Evolutionary conservation across 31 red algal species (phyloP).

Genomic region (Asparagopsis taxiformis): DNA sequence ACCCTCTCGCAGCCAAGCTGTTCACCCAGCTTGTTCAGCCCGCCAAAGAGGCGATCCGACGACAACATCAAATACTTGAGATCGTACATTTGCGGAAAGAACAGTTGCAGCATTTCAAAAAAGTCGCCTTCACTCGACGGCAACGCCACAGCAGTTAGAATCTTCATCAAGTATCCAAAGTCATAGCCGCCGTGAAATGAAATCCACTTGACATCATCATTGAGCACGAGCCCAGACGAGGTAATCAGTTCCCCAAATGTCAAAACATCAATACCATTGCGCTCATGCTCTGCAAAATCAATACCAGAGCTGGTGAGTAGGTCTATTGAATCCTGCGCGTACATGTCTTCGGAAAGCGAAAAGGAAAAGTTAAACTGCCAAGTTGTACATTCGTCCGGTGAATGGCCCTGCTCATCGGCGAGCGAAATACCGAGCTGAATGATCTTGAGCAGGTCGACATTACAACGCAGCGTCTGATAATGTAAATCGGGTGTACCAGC

Average conservation of each 20-base stretch:
- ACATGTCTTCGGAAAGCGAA: constrained; percentile 67
- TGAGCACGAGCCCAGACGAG: constrained; percentile 79
- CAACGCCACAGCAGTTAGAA: constrained; percentile 65
- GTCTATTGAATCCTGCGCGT: constrained; percentile 87
- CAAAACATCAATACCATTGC: constrained; percentile 77
- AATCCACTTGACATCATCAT: constrained; percentile 79
- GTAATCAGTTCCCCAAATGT: constrained; percentile 88
- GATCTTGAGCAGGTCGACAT: constrained; percentile 87
- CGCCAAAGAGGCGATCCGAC: constrained; percentile 69
- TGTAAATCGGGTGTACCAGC: constrained; percentile 47
- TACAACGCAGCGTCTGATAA: constrained; percentile 81
- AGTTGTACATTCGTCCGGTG: constrained; percentile 54
- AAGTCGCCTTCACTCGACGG: constrained; percentile 65
- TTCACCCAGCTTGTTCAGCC: constrained; percentile 85
- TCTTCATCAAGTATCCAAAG: constrained; percentile 88
- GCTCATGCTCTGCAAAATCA: constrained; percentile 79
- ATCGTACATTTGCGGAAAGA: constrained; percentile 88
- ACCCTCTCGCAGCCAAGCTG: constrained; percentile 57
- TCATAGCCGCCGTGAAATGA: constrained; percentile 88
- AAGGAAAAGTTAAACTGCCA: constrained; percentile 98
- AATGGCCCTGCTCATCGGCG: constrained; percentile 57
- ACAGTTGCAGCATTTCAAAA: constrained; percentile 72
- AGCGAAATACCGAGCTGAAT: constrained; percentile 87
- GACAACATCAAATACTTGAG: constrained; percentile 79
- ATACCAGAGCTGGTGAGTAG: constrained; percentile 74